A percentile compares a stretch with the other conserved stretches of the same genome.
These are phyloP conservation scores for Pseudogymnoascus sp. DNA, from an alignment of 2,329 filamentous ascomycete genomes.

Conservation along the genomic window DNA sequence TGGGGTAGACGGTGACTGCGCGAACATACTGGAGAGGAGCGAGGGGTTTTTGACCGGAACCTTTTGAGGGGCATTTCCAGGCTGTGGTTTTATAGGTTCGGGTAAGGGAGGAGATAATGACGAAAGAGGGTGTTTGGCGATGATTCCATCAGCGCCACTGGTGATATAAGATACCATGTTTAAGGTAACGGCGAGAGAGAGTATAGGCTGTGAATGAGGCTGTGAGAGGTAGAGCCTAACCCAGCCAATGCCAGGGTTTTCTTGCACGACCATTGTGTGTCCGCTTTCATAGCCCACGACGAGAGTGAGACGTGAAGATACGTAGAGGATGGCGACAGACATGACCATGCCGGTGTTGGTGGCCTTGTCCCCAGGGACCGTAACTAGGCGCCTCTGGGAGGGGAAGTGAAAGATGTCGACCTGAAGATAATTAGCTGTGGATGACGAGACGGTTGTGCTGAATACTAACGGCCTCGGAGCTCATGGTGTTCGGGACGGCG, in stretches of 20 bases:
- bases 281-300: constrained; percentile 82
- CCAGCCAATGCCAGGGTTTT: constrained; percentile 33
- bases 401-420: constrained; percentile 83
- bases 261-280: constrained; percentile 54
- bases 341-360: constrained; percentile 74
- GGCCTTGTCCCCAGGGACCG: constrained; percentile 37
- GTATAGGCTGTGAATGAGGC: constrained; percentile 69
- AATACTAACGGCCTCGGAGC: constrained; percentile 56
- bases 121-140: constrained; percentile 68
- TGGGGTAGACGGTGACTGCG: background rate
- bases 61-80: background rate
- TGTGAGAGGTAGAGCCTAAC: constrained; percentile 53
- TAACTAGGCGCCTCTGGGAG: constrained; percentile 58
- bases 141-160: constrained; percentile 70
- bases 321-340: constrained; percentile 59
- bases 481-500: constrained; percentile 71
- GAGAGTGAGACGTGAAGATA: constrained; percentile 46
- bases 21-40: background rate
- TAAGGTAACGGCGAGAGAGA: constrained; percentile 57
- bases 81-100: background rate
- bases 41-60: background rate
- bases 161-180: constrained; percentile 56
- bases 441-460: background rate
- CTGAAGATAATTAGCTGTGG: constrained; percentile 27
- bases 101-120: background rate